Conservation (phyloP, 2,329 filamentous ascomycete genomes). For the Berkeleyomyces basicola region DNA sequence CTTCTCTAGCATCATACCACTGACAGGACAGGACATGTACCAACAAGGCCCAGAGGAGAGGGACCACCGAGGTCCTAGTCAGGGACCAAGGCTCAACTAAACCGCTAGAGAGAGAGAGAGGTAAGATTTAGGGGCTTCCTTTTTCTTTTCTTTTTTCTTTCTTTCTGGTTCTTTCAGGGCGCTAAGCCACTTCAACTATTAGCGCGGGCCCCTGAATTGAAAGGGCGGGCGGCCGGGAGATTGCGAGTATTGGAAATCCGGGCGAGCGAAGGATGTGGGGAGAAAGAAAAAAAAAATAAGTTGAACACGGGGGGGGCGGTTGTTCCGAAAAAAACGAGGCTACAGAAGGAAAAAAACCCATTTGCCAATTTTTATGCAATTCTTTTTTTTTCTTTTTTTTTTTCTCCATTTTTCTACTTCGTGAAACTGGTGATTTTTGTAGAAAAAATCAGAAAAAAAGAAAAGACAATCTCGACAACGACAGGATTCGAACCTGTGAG, state of each 20-base stretch:
- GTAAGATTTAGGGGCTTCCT: not conserved
- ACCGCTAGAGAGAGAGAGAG: not conserved
- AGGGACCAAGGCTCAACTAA: not conserved
- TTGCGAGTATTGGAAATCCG: not conserved
- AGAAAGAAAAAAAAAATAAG: not conserved
- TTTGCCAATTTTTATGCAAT: no score
- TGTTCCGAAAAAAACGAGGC: no score
- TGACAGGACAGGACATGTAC: no score
- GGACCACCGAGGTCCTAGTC: not conserved
- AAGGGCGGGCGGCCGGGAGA: not conserved
- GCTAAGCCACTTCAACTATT: not conserved
- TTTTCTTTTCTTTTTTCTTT: not conserved
- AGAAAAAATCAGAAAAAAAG: not conserved
- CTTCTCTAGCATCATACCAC: no score
- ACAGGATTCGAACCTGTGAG: slow-evolving; percentile 14
- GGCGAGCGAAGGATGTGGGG: not conserved
- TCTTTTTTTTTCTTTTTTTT: no score
- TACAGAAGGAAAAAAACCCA: no score
- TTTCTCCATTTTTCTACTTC: no score
- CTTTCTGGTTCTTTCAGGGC: not conserved
- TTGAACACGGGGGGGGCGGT: no score
- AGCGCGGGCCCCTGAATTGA: not conserved
- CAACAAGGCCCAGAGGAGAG: not conserved
- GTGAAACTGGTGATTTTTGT: no score
- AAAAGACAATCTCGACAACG: not conserved